These are phyloP conservation scores for Talaromyces sp. DNA, from an alignment of 2,329 filamentous ascomycete species.

Conservation along the genomic window DNA sequence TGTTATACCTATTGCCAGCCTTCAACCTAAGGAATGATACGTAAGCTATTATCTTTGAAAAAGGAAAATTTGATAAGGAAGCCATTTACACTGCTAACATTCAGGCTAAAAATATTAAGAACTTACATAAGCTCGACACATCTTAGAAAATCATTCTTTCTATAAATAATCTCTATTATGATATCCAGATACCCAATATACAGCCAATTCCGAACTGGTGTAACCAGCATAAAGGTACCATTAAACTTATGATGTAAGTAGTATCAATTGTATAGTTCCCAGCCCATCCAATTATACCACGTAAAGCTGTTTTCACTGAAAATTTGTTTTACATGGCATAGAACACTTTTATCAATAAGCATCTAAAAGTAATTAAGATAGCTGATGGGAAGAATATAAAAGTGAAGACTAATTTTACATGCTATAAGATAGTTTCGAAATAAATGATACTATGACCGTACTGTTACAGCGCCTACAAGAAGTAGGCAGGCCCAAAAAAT, in stretches of 20 bases:
- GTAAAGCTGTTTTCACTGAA: conserved; percentile 3
- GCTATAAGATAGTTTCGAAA: conserved; percentile 1
- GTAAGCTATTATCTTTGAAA: background rate
- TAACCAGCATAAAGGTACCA: conserved; percentile 5
- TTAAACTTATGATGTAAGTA: conserved; percentile 3
- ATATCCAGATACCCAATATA: conserved; percentile 5
- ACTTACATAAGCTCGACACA: conserved; percentile 1
- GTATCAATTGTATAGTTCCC: conserved; percentile 3
- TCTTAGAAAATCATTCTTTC: conserved; percentile 2
- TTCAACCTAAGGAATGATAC: background rate
- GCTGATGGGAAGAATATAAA: conserved; percentile 2
- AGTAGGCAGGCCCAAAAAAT: background rate
- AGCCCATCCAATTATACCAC: conserved; percentile 8
- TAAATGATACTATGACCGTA: background rate
- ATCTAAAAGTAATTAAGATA: conserved; percentile 6
- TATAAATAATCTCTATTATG: background rate
- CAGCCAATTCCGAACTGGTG: conserved; percentile 3
- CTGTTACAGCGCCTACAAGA: background rate
- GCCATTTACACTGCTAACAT: background rate
- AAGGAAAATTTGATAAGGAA: background rate
- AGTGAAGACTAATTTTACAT: background rate
- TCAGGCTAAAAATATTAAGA: background rate
- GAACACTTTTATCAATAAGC: conserved; percentile 1
- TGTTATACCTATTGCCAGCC: background rate
- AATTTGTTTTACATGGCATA: background rate